Evolutionary conservation across 2,329 filamentous ascomycete species (phyloP).

Genomic region (Ambrosiella beaveri): DNA sequence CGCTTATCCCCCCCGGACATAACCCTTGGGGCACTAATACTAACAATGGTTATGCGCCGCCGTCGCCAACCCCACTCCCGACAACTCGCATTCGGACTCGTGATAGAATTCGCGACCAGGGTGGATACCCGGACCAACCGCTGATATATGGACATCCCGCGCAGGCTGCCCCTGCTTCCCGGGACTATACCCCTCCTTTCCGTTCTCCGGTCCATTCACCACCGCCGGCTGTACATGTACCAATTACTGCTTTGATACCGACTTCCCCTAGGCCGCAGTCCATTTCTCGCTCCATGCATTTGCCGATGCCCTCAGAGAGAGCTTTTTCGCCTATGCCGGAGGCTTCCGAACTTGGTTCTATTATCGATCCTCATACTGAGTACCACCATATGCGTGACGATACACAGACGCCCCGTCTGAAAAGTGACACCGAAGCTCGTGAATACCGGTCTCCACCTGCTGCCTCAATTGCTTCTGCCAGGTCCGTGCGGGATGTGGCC

Average conservation of each 20-base stretch:
- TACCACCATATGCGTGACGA: background rate
- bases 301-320: slow-evolving; percentile 1
- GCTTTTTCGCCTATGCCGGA: slow-evolving; percentile 6
- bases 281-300: slow-evolving; percentile 1
- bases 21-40: slow-evolving; percentile 1
- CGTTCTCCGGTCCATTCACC: background rate
- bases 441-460: background rate
- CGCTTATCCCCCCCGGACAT: slow-evolving; percentile 7
- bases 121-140: background rate
- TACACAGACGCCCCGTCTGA: slow-evolving; percentile 7
- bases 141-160: slow-evolving; percentile 1
- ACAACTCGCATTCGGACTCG: slow-evolving; percentile 10
- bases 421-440: slow-evolving; percentile 3
- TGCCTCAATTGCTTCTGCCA: background rate
- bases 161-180: background rate
- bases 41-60: slow-evolving; percentile 3
- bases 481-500: slow-evolving; percentile 6
- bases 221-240: slow-evolving; percentile 1
- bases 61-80: slow-evolving; percentile 7
- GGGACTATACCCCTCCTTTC: background rate
- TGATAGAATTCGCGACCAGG: slow-evolving; percentile 11
- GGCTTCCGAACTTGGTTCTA: slow-evolving; percentile 5
- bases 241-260: background rate
- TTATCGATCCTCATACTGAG: background rate
- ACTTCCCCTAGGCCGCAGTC: slow-evolving; percentile 1